Conservation (phyloP, 306 rosid species). For the Dalbergia cochinchinensis region DNA sequence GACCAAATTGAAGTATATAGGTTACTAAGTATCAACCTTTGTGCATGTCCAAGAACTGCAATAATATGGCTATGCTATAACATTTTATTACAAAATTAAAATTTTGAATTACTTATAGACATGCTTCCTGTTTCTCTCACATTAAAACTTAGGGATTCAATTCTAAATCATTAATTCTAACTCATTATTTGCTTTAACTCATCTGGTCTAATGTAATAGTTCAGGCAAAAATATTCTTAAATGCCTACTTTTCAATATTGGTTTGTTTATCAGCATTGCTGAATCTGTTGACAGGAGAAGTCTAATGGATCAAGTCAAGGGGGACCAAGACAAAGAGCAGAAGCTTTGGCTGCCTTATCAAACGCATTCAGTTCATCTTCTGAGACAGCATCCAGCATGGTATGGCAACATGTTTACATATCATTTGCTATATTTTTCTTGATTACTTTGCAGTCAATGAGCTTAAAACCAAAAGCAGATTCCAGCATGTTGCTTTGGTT, state of each 20-base stretch:
- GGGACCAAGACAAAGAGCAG: conserved; percentile 70
- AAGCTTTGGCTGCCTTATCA: conserved; percentile 65
- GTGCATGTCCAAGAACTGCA: conserved; percentile 21
- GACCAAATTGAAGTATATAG: conserved; percentile 2
- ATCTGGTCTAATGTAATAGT: not conserved
- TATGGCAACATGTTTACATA: conserved; percentile 35
- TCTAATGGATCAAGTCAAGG: conserved; percentile 60
- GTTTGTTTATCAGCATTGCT: conserved; percentile 6
- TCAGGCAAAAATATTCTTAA: conserved; percentile 14
- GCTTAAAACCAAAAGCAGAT: conserved; percentile 27
- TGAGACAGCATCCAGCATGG: conserved; percentile 45
- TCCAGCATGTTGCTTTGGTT: not conserved
- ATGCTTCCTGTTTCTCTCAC: not conserved
- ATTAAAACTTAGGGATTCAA: conserved; percentile 8
- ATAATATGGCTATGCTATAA: not conserved
- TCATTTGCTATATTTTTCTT: conserved; percentile 8
- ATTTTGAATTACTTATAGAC: conserved; percentile 3
- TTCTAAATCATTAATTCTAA: not conserved
- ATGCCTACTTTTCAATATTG: not conserved
- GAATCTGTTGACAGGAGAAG: conserved; percentile 54
- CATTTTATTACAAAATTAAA: not conserved
- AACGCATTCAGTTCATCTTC: conserved; percentile 85
- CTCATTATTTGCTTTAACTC: conserved; percentile 6
- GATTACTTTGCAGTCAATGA: conserved; percentile 32
- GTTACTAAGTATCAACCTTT: conserved; percentile 16